Evolutionary conservation across 1,284 basidiomycete species (phyloP).

Genomic region (Xanthoconium separans): DNA sequence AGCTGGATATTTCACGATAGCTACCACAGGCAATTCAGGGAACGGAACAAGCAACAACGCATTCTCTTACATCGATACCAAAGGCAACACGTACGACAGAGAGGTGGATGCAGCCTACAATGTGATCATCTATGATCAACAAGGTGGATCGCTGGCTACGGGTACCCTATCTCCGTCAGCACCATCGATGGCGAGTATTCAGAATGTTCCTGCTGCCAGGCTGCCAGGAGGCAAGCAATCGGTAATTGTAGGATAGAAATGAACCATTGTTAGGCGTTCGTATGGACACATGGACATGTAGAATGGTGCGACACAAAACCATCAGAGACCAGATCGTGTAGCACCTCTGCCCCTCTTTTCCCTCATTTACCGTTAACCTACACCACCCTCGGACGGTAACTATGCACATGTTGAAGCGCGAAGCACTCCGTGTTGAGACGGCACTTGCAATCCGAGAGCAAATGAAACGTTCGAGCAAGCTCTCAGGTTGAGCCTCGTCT

Average conservation of each 20-base stretch:
- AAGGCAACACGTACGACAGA: constrained; percentile 63
- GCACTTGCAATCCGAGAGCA: constrained; percentile 11
- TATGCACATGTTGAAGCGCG: constrained; percentile 44
- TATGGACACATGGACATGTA: constrained; percentile 11
- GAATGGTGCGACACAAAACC: background rate
- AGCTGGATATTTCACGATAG: constrained; percentile 56
- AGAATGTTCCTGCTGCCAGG: constrained; percentile 32
- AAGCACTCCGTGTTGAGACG: constrained; percentile 40
- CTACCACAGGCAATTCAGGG: constrained; percentile 43
- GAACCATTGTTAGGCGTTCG: background rate
- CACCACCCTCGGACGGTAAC: constrained; percentile 12
- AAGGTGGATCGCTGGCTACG: constrained; percentile 54
- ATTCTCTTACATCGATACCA: constrained; percentile 57
- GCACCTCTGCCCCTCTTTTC: no score
- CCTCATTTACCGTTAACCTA: constrained; percentile 13
- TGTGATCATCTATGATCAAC: constrained; percentile 58
- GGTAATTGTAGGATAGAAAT: constrained; percentile 2
- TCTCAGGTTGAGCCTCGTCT: constrained; percentile 7
- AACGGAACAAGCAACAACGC: constrained; percentile 72
- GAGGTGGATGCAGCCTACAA: constrained; percentile 59
- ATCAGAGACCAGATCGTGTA: background rate
- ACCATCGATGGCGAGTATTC: background rate
- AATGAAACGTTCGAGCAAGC: constrained; percentile 17
- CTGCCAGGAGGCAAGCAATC: constrained; percentile 40
- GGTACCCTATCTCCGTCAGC: constrained; percentile 1